Evolutionary conservation across 2,329 filamentous ascomycete genomes (phyloP).

Genomic region (Botrytis galanthina): DNA sequence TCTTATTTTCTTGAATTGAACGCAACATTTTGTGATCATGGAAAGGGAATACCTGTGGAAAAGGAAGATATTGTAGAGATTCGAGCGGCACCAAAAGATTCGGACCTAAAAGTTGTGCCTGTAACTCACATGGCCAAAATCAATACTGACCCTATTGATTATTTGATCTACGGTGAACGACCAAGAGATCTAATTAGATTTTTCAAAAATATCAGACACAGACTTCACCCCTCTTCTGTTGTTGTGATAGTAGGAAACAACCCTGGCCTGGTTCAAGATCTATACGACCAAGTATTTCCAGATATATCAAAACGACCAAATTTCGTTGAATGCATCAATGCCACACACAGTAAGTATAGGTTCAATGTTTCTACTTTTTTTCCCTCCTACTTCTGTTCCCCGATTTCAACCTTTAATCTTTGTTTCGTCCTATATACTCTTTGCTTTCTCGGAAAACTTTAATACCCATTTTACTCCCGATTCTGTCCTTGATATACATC

Average conservation of each 20-base stretch:
- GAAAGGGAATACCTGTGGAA: background rate
- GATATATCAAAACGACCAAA: constrained; percentile 3
- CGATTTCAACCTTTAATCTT: background rate
- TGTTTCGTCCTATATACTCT: background rate
- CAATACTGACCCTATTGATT: constrained; percentile 3
- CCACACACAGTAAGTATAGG: background rate
- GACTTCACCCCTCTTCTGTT: background rate
- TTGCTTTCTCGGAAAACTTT: background rate
- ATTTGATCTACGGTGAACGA: constrained; percentile 6
- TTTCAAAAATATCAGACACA: constrained; percentile 11
- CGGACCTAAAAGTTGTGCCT: background rate
- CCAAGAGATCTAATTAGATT: background rate
- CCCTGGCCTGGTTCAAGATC: background rate
- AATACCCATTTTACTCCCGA: background rate
- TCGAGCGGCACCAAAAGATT: background rate
- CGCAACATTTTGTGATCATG: background rate
- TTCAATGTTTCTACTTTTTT: background rate
- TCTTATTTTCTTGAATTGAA: constrained; percentile 6
- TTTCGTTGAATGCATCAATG: constrained; percentile 7
- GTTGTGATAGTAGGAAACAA: constrained; percentile 2
- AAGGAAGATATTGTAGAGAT: background rate
- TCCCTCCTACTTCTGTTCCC: background rate
- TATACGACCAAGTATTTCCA: background rate
- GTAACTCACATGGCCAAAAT: background rate
- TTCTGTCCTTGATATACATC: background rate